Percentiles rank a stretch among this genome's conserved stretches.
Evolutionary conservation across 345 rosid genomes (phyloP).

Genomic region (Erysimum cheiranthoides): DNA sequence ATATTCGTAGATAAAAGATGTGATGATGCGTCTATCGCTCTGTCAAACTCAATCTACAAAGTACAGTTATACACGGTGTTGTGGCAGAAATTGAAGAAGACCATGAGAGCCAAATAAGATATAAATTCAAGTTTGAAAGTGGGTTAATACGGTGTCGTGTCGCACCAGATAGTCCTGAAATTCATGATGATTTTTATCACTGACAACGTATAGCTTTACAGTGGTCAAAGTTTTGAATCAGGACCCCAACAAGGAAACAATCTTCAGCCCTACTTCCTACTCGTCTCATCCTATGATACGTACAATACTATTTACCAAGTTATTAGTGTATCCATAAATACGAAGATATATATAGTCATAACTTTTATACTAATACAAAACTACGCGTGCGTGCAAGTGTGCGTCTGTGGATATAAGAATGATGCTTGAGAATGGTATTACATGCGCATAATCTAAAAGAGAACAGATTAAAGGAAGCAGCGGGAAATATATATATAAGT

Average conservation of each 20-base stretch:
- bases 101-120: slow-evolving; percentile 23
- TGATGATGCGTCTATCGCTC: slow-evolving; percentile 41
- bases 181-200: slow-evolving; percentile 33
- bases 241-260: slow-evolving; percentile 39
- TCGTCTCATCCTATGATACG: slow-evolving; percentile 22
- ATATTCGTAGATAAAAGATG: slow-evolving; percentile 7
- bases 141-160: slow-evolving; percentile 33
- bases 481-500: background rate
- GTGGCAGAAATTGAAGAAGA: slow-evolving; percentile 27
- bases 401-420: slow-evolving; percentile 27
- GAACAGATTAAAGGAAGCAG: background rate
- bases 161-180: slow-evolving; percentile 36
- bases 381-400: slow-evolving; percentile 34
- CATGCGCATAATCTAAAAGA: slow-evolving; percentile 31
- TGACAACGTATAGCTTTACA: slow-evolving; percentile 30
- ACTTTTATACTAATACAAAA: slow-evolving; percentile 1
- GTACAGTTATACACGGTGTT: slow-evolving; percentile 23
- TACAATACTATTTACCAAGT: slow-evolving; percentile 10
- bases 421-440: slow-evolving; percentile 42
- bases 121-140: slow-evolving; percentile 4
- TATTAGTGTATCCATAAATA: background rate
- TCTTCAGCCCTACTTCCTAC: slow-evolving; percentile 26
- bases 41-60: slow-evolving; percentile 41
- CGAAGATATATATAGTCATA: background rate
- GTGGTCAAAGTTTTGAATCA: slow-evolving; percentile 40